Evolutionary conservation across 2,329 filamentous ascomycete species (phyloP).

Genomic region (Colletotrichum sp.): DNA sequence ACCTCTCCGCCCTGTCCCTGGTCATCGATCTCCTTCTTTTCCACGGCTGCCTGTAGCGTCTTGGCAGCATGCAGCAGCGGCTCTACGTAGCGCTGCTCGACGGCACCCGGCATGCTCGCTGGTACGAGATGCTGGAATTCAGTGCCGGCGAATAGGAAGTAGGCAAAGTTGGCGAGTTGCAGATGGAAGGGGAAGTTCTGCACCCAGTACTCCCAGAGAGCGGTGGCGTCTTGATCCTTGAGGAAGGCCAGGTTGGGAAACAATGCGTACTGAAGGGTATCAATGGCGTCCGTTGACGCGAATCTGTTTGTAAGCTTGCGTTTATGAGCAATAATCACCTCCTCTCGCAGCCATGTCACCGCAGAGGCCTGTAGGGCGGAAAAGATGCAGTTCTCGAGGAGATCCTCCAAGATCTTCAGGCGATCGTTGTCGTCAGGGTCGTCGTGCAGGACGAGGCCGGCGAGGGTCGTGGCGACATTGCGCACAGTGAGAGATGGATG

Average conservation of each 20-base stretch:
- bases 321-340: conserved; percentile 54
- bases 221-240: conserved; percentile 42
- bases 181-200: conserved; percentile 59
- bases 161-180: conserved; percentile 65
- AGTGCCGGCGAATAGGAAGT: conserved; percentile 56
- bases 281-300: conserved; percentile 57
- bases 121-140: conserved; percentile 55
- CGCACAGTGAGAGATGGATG: conserved; percentile 59
- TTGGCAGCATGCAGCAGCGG: conserved; percentile 54
- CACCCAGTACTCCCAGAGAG: conserved; percentile 53
- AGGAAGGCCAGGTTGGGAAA: conserved; percentile 62
- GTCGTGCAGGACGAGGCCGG: conserved; percentile 59
- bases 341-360: conserved; percentile 68
- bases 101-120: conserved; percentile 58
- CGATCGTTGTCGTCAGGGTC: conserved; percentile 64
- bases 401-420: conserved; percentile 66
- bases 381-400: conserved; percentile 70
- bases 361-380: conserved; percentile 66
- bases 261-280: conserved; percentile 64
- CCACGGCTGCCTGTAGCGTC: conserved; percentile 34
- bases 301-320: conserved; percentile 43
- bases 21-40: conserved; percentile 34
- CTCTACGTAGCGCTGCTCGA: conserved; percentile 63
- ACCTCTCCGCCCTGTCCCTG: conserved; percentile 29
- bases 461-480: conserved; percentile 59